Evolutionary conservation across 225 moss, liverwort and hornwort genomes (phyloP).

Genomic region (Climacium dendroides): DNA sequence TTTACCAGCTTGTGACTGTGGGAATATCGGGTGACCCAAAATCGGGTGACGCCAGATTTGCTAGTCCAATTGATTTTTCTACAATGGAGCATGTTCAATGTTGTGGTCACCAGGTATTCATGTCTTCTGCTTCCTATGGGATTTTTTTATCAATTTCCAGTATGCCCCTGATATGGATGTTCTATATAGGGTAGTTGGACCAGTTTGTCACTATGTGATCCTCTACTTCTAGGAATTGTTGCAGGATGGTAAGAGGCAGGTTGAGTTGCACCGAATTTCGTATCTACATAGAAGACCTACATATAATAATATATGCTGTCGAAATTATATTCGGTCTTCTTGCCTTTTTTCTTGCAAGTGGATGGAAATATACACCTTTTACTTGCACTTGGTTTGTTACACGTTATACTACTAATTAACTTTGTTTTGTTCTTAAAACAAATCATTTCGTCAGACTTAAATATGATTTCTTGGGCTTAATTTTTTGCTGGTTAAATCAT

Average conservation of each 20-base stretch:
- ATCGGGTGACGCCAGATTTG: not conserved
- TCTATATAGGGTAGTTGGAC: not conserved
- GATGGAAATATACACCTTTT: not conserved
- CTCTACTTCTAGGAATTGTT: not conserved
- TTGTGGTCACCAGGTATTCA: conserved; percentile 90
- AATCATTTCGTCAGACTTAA: not conserved
- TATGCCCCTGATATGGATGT: not conserved
- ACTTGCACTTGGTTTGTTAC: not conserved
- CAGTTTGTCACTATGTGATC: not conserved
- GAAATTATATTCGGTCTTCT: not conserved
- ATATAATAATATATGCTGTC: not conserved
- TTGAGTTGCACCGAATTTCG: not conserved
- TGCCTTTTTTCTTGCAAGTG: not conserved
- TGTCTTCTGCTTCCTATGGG: not conserved
- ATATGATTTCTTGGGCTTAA: not conserved
- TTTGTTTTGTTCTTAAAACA: not conserved
- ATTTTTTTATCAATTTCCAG: not conserved
- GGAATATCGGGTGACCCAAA: not conserved
- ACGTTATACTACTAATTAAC: not conserved
- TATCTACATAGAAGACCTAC: not conserved
- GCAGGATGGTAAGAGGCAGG: not conserved
- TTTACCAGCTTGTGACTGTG: conserved; percentile 30
- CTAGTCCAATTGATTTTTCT: conserved; percentile 41
- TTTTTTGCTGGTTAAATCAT: not conserved
- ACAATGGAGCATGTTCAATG: conserved; percentile 82